Evolutionary conservation across 2,329 filamentous ascomycete species (phyloP).

Genomic region (Hypoxylon sp.): DNA sequence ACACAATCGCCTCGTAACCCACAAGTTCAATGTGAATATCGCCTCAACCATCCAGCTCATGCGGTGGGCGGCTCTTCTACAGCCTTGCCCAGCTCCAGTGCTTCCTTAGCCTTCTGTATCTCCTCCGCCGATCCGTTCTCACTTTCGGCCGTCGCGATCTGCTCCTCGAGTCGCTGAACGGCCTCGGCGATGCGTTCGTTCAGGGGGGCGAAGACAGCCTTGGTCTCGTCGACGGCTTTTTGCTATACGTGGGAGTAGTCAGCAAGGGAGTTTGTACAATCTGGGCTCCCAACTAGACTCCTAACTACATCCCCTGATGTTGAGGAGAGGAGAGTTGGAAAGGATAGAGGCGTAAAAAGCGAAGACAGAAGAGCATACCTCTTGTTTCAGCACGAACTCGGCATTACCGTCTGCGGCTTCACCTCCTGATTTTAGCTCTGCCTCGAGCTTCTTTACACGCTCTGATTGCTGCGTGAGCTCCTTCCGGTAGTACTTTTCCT

Average conservation of each 20-base stretch:
- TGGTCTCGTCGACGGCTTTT: slow-evolving; percentile 88
- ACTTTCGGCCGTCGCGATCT: slow-evolving; percentile 76
- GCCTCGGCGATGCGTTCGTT: slow-evolving; percentile 79
- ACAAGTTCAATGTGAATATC: background rate
- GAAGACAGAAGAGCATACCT: slow-evolving; percentile 69
- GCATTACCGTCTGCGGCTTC: slow-evolving; percentile 79
- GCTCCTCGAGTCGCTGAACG: slow-evolving; percentile 79
- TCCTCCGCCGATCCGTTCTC: slow-evolving; percentile 64
- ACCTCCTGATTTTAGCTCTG: slow-evolving; percentile 66
- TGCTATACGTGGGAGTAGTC: slow-evolving; percentile 64
- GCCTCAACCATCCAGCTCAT: slow-evolving; percentile 22
- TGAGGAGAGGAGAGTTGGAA: too few relatives aligned
- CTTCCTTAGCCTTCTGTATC: slow-evolving; percentile 69
- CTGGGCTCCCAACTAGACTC: background rate
- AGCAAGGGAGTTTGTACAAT: background rate
- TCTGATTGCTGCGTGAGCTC: slow-evolving; percentile 83
- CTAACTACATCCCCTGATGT: background rate
- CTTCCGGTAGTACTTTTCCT: slow-evolving; percentile 90
- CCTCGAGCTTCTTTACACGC: slow-evolving; percentile 77
- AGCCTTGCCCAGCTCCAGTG: slow-evolving; percentile 66
- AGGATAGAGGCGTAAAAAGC: slow-evolving; percentile 1
- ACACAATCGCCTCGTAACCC: slow-evolving; percentile 15
- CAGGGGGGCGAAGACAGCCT: slow-evolving; percentile 82
- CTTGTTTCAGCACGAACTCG: slow-evolving; percentile 85
- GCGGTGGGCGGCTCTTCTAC: slow-evolving; percentile 50